Evolutionary conservation across 495 filamentous ascomycete genomes (phyloP).

Genomic region (Lasiosphaeris hirsuta): DNA sequence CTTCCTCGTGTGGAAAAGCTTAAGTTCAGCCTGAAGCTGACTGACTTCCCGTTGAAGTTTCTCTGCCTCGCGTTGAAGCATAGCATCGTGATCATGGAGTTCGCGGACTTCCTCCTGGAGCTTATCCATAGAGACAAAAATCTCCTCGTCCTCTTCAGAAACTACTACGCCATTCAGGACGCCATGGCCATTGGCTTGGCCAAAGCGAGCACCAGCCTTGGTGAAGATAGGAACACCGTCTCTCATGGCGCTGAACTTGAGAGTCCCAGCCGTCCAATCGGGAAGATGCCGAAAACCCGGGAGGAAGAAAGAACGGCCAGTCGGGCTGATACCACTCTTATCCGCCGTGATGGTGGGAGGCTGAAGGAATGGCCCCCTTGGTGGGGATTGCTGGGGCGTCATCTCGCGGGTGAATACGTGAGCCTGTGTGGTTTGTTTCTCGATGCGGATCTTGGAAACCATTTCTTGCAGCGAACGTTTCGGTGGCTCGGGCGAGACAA

Average conservation of each 20-base stretch:
- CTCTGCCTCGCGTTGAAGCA: slow-evolving; percentile 46
- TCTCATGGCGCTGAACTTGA: slow-evolving; percentile 41
- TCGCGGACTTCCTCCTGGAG: slow-evolving; percentile 50
- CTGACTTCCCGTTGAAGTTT: slow-evolving; percentile 45
- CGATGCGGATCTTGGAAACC: slow-evolving; percentile 30
- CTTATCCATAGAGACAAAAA: slow-evolving; percentile 54
- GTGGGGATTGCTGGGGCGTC: slow-evolving; percentile 22
- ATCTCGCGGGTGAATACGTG: slow-evolving; percentile 13
- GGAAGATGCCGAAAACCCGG: slow-evolving; percentile 44
- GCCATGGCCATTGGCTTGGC: slow-evolving; percentile 32
- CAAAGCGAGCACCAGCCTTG: slow-evolving; percentile 21
- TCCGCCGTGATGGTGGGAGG: slow-evolving; percentile 11
- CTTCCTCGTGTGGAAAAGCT: slow-evolving; percentile 37
- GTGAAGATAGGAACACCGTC: slow-evolving; percentile 45
- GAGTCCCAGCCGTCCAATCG: slow-evolving; percentile 44
- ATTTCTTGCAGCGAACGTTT: slow-evolving; percentile 32
- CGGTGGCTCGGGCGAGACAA: slow-evolving; percentile 16
- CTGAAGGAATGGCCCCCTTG: neutral
- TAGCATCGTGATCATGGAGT: slow-evolving; percentile 48
- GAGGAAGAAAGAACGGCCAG: slow-evolving; percentile 44
- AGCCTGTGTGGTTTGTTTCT: slow-evolving; percentile 19
- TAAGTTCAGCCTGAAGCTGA: slow-evolving; percentile 41
- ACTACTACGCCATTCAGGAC: slow-evolving; percentile 38
- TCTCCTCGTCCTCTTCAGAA: slow-evolving; percentile 46
- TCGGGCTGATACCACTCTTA: slow-evolving; percentile 32